phyloP scores from a whole-genome alignment of 1,284 basidiomycete species.

The Leccinum subrobustum region DNA sequence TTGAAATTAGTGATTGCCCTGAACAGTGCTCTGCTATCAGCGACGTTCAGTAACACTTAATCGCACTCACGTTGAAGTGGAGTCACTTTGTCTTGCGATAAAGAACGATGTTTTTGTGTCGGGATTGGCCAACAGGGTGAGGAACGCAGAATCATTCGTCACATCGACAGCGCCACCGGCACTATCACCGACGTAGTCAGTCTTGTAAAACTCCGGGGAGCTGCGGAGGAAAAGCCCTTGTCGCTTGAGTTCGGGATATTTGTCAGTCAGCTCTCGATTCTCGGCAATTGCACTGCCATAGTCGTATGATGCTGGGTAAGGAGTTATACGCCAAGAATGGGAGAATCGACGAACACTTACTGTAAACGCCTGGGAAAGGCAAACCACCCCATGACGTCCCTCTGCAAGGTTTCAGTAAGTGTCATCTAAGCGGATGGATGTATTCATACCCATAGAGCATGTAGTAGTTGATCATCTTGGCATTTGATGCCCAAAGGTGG shows the following conservation, averaged over 20 bases:
- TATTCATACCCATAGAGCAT: constrained; percentile 68
- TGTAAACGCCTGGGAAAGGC: constrained; percentile 66
- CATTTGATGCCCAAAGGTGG: constrained; percentile 74
- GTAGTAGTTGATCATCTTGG: constrained; percentile 75
- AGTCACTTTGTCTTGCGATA: constrained; percentile 64
- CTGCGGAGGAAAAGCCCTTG: constrained; percentile 74
- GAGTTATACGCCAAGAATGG: constrained; percentile 7
- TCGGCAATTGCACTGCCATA: constrained; percentile 69
- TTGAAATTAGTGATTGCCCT: constrained; percentile 54
- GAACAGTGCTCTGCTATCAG: constrained; percentile 8
- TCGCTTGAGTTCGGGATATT: constrained; percentile 73
- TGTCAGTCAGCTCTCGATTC: constrained; percentile 63
- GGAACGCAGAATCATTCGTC: constrained; percentile 52
- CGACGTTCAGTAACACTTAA: not conserved
- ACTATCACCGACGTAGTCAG: constrained; percentile 67
- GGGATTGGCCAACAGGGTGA: constrained; percentile 66
- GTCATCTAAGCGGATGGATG: not conserved
- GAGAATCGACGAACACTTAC: constrained; percentile 22
- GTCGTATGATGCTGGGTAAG: constrained; percentile 55
- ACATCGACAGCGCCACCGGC: constrained; percentile 49
- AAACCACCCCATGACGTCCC: constrained; percentile 80
- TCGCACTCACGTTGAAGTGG: constrained; percentile 60
- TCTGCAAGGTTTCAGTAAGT: constrained; percentile 35
- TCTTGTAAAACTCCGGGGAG: constrained; percentile 74
- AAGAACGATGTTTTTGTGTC: constrained; percentile 66